These are phyloP conservation scores for Nakazawaea anatomiae DNA, from an alignment of 805 yeast species.

Conservation along the genomic window DNA sequence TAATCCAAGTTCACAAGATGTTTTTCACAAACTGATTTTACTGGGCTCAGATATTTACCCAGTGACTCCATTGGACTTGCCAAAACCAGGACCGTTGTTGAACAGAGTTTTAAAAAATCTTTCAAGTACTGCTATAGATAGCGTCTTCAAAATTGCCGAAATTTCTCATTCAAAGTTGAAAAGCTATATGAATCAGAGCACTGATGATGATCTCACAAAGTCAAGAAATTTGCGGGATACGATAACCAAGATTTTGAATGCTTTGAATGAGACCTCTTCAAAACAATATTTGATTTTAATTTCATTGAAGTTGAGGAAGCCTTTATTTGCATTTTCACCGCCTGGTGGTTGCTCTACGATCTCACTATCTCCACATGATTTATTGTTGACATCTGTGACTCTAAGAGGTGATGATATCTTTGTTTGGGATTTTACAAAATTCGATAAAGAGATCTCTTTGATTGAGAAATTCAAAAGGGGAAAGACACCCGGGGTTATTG, in stretches of 20 bases:
- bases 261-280: slow-evolving; percentile 21
- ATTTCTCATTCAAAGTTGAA: slow-evolving; percentile 39
- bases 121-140: slow-evolving; percentile 49
- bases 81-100: slow-evolving; percentile 40
- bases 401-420: slow-evolving; percentile 56
- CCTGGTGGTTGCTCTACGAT: slow-evolving; percentile 58
- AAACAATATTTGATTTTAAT: slow-evolving; percentile 34
- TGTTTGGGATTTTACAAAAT: slow-evolving; percentile 56
- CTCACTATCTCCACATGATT: slow-evolving; percentile 57
- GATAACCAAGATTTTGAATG: slow-evolving; percentile 21
- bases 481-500: slow-evolving; percentile 50
- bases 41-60: slow-evolving; percentile 14
- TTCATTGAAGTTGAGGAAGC: slow-evolving; percentile 37
- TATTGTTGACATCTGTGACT: slow-evolving; percentile 47
- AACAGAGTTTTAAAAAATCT: slow-evolving; percentile 41
- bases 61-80: slow-evolving; percentile 40
- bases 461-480: slow-evolving; percentile 59
- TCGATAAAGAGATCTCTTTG: slow-evolving; percentile 43
- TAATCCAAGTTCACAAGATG: slow-evolving; percentile 34
- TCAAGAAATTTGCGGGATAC: slow-evolving; percentile 19
- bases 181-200: slow-evolving; percentile 24
- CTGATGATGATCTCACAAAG: slow-evolving; percentile 4
- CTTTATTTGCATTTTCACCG: slow-evolving; percentile 42
- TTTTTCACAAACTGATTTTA: slow-evolving; percentile 23
- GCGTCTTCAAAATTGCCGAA: slow-evolving; percentile 41